Conservation (phyloP, 768 basidiomycete genomes). For the Trametes sanguinea region DNA sequence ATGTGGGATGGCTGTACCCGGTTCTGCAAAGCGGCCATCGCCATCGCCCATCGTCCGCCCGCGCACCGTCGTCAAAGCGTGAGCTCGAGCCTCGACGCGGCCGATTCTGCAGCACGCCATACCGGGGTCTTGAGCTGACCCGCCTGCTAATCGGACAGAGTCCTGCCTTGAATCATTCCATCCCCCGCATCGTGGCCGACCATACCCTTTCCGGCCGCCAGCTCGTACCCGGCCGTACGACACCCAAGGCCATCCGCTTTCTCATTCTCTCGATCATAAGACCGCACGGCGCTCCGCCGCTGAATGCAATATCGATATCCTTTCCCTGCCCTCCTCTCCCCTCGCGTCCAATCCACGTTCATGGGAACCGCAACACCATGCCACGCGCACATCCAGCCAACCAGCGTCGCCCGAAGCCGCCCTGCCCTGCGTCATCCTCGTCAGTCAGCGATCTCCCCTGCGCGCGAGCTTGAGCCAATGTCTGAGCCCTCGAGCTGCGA, state of each 20-base stretch:
- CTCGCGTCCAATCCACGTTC: constrained; percentile 23
- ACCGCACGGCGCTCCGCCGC: constrained; percentile 23
- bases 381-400: not conserved
- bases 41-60: not conserved
- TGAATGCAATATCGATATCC: constrained; percentile 2
- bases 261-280: constrained; percentile 18
- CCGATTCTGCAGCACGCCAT: constrained; percentile 6
- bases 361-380: constrained; percentile 13
- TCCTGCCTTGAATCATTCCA: constrained; percentile 16
- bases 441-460: not conserved
- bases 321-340: not conserved
- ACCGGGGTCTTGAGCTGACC: constrained; percentile 18
- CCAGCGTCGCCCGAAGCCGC: not conserved
- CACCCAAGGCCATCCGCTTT: constrained; percentile 5
- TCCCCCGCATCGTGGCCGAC: constrained; percentile 21
- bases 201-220: constrained; percentile 18
- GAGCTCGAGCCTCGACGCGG: constrained; percentile 10
- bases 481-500: not conserved
- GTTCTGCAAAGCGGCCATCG: not conserved
- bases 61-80: not conserved
- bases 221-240: constrained; percentile 10
- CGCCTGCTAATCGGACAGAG: constrained; percentile 16
- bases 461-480: not conserved
- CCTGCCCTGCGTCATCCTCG: not conserved
- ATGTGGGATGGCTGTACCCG: constrained; percentile 5